Evolutionary conservation across 345 rosid genomes (phyloP), one percentile per base, ranked within the genome.

Genomic region (Trapa bicornis): DNA sequence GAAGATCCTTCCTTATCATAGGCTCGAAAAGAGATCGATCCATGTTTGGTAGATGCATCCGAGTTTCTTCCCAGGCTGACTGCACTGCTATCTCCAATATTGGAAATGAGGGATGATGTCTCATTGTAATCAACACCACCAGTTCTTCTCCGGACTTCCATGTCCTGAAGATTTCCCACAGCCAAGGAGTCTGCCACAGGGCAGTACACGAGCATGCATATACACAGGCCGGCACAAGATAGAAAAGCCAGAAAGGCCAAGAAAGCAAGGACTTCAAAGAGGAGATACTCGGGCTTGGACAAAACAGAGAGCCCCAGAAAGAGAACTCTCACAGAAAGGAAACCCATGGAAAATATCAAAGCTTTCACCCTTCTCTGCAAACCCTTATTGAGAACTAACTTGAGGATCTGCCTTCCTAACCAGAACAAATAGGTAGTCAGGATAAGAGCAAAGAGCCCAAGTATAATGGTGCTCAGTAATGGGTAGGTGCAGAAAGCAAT

Each of bases 171-270:
- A 76, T 74, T 84, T 56, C 91, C 87, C 61, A 91, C 71, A n/a
- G 99, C 97, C 75, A 94, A 80, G 56, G 96, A 91, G 81, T 94
- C 97, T 2, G 92, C 85, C 67, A 94, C 84, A 0, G 99, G 99
- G 76, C 66, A 85, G 82, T 86, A 94, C 39, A 89, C 99, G 67
- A 94, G 89, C 84, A 91, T 57, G 83, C 77, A 86, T 65, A 94
- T 89, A 68, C 89, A 84, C 63, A 91, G 82, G 71, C 86, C 90
- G 38, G 81, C 82, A 76, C 91, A 91, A 73, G 85, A 84, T 58
- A 86, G 68, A 74, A 89, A 85, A 42, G 88, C 81, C 56, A 94
- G 82, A 82, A 91, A 94, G 36, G 96, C 89, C 73, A 77, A 70
- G 88, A 94, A 91, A 16, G 83, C 74, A 74, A 91, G 84, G 67